Conservation (phyloP, 1,284 basidiomycete species). For the Pascua guehoae region DNA sequence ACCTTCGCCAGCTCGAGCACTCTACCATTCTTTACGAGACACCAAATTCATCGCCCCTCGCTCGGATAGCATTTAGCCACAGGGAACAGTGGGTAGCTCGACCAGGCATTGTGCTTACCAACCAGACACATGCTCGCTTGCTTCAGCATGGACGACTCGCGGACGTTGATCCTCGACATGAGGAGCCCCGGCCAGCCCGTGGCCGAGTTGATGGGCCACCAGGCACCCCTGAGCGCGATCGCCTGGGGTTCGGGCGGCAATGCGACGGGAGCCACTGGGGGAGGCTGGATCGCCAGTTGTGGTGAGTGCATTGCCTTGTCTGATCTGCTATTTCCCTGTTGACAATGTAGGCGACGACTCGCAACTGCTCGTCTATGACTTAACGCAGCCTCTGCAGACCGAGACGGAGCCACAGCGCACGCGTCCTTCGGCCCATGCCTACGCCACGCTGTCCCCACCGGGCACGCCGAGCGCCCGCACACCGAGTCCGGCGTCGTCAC, state of each 20-base stretch:
- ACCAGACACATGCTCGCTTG: conserved; percentile 47
- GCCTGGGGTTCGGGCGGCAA: conserved; percentile 68
- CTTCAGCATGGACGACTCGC: conserved; percentile 65
- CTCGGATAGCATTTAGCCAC: conserved; percentile 72
- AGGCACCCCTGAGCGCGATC: conserved; percentile 66
- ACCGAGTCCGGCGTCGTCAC: conserved; percentile 45
- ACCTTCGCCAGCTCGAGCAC: conserved; percentile 91
- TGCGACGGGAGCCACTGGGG: conserved; percentile 54
- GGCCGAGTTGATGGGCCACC: conserved; percentile 79
- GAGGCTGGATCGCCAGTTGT: conserved; percentile 75
- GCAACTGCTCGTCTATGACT: conserved; percentile 84
- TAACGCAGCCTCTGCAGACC: conserved; percentile 49
- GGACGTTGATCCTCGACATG: conserved; percentile 90
- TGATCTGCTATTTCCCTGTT: background rate
- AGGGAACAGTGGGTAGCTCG: conserved; percentile 35
- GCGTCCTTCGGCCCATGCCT: conserved; percentile 2
- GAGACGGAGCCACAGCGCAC: conserved; percentile 12
- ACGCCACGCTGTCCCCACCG: conserved; percentile 24
- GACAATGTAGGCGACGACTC: conserved; percentile 72
- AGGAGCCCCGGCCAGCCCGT: conserved; percentile 88
- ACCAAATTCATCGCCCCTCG: conserved; percentile 61
- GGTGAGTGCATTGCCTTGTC: conserved; percentile 53
- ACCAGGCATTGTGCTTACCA: background rate
- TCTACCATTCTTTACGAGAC: conserved; percentile 99
- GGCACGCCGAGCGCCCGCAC: conserved; percentile 63